Conservation (phyloP, 208 protist species). For the Blechomonas ayalai region DNA sequence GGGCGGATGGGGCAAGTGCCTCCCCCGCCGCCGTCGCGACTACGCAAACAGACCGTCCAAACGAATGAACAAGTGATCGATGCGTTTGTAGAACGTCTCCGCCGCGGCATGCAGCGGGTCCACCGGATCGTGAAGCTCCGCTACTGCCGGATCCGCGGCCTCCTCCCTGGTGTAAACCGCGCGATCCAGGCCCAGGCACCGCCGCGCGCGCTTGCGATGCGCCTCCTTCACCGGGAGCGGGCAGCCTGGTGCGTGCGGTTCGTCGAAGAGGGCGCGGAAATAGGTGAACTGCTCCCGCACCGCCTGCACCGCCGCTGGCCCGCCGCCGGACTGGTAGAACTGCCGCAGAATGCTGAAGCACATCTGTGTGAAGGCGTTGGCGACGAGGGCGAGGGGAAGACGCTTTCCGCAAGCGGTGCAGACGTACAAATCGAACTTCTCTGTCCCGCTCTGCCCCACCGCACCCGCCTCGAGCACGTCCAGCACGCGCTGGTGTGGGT, state of each 20-base stretch:
- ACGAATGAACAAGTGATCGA: slow-evolving; percentile 78
- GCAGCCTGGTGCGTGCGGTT: slow-evolving; percentile 75
- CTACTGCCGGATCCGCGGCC: slow-evolving; percentile 36
- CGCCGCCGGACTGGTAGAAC: slow-evolving; percentile 77
- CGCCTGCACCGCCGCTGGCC: slow-evolving; percentile 39
- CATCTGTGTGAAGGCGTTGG: slow-evolving; percentile 75
- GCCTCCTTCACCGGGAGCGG: slow-evolving; percentile 37
- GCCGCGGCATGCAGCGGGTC: slow-evolving; percentile 61
- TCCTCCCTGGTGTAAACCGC: slow-evolving; percentile 59
- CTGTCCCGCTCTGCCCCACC: slow-evolving; percentile 5
- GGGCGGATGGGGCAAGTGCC: not conserved
- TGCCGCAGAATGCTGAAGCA: slow-evolving; percentile 62
- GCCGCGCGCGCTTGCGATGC: slow-evolving; percentile 52
- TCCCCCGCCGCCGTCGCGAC: not conserved
- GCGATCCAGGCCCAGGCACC: slow-evolving; percentile 60
- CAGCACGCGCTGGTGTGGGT: slow-evolving; percentile 71
- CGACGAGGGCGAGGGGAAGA: slow-evolving; percentile 55
- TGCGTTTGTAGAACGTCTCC: slow-evolving; percentile 78
- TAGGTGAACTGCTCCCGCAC: slow-evolving; percentile 81
- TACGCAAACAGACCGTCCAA: slow-evolving; percentile 52
- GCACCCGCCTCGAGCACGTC: slow-evolving; percentile 25
- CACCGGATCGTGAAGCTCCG: slow-evolving; percentile 34
- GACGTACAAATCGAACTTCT: slow-evolving; percentile 63
- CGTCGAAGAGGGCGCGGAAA: slow-evolving; percentile 83
- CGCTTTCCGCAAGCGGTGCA: slow-evolving; percentile 53